These are phyloP conservation scores for Penicillium occitanis DNA, from an alignment of 2,329 filamentous ascomycete species.

Conservation along the genomic window DNA sequence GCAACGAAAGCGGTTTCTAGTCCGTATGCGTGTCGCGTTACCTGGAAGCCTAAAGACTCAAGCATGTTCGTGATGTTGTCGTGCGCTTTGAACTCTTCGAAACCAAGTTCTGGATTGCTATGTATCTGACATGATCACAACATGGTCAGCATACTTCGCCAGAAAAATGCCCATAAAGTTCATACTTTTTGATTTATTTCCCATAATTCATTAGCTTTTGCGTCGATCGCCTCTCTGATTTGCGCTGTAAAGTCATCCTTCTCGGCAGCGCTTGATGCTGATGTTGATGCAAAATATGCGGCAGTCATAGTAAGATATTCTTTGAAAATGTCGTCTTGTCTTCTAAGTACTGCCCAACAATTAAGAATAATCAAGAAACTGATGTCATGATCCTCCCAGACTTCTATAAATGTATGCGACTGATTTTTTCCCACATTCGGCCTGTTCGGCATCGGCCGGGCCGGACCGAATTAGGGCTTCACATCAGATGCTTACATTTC, in stretches of 20 bases:
- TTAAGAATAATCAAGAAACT: background rate
- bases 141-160: background rate
- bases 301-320: background rate
- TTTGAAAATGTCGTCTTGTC: background rate
- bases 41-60: conserved; percentile 46
- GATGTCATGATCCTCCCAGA: background rate
- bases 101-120: conserved; percentile 54
- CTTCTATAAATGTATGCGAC: background rate
- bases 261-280: background rate
- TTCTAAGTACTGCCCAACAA: background rate
- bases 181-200: conserved; percentile 7
- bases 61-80: conserved; percentile 51
- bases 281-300: background rate
- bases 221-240: background rate
- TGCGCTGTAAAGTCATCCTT: background rate
- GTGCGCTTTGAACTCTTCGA: conserved; percentile 54
- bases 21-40: conserved; percentile 53
- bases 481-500: background rate
- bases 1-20: conserved; percentile 55
- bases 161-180: background rate
- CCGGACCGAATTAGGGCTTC: background rate
- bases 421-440: background rate
- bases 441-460: background rate
- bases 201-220: background rate
- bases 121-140: conserved; percentile 37